Evolutionary conservation across 2,329 filamentous ascomycete genomes (phyloP).

Genomic region (Sporothrix sp.): DNA sequence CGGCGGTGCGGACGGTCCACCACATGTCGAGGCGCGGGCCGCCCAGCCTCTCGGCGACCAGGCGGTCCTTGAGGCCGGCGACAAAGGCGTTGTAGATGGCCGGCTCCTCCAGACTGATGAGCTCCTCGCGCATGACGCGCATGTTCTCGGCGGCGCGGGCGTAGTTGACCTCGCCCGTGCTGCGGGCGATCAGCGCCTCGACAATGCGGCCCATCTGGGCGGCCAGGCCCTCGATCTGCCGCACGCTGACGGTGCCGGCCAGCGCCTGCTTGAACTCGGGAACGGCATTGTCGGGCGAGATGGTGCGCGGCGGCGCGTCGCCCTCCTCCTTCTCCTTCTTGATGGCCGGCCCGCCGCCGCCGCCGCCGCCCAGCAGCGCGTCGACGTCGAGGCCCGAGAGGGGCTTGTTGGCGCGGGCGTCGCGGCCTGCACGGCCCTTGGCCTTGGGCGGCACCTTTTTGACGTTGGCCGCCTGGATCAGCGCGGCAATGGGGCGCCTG

Average conservation of each 20-base stretch:
- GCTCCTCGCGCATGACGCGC: constrained; percentile 66
- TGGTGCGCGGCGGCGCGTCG: constrained; percentile 28
- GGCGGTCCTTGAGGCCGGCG: constrained; percentile 57
- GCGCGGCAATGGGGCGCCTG: constrained; percentile 45
- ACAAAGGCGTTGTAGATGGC: constrained; percentile 68
- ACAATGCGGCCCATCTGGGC: constrained; percentile 69
- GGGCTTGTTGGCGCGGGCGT: constrained; percentile 56
- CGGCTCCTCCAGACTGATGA: constrained; percentile 66
- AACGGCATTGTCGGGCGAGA: constrained; percentile 62
- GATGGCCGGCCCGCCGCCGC: constrained; percentile 22
- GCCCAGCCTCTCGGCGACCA: constrained; percentile 59
- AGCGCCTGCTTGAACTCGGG: constrained; percentile 84
- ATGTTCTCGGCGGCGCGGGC: constrained; percentile 65
- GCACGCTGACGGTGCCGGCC: constrained; percentile 46
- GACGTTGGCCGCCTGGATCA: constrained; percentile 64
- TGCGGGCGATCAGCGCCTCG: constrained; percentile 56
- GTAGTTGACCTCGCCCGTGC: constrained; percentile 68
- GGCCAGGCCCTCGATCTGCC: constrained; percentile 55
- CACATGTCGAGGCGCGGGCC: constrained; percentile 77
- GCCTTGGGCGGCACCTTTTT: constrained; percentile 81
- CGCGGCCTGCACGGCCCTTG: constrained; percentile 60
- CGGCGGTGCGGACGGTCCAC: constrained; percentile 58
- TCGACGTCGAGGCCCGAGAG: constrained; percentile 85
- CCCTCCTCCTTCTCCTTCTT: constrained; percentile 22
- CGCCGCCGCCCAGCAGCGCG: constrained; percentile 53